Evolutionary conservation across 768 basidiomycete species (phyloP), one percentile per base, ranked within the genome.

Genomic region (Sporobolomyces roseus): DNA sequence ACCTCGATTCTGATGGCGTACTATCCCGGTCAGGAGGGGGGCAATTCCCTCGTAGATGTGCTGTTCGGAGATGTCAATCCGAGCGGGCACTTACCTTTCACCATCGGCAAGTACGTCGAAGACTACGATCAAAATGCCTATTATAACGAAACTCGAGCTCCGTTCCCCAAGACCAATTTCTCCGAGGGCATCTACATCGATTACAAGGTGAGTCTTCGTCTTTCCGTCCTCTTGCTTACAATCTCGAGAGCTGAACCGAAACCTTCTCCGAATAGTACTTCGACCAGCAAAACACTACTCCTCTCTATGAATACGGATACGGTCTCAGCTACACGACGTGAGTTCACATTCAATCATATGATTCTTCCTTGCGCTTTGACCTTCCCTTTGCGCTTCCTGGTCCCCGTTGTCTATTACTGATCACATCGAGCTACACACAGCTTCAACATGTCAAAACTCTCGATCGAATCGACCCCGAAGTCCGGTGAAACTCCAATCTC

Each of bases 31-130:
- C 84, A 85, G 69, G 84, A 84, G 72, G 78, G 82, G 25, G 85
- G 85, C 17, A 83, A 83, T 65, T 84, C 83, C 21, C 76, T 87
- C 12, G 84, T 84, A 0, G 85, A 86, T 74, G 81, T 86, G 2
- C 71, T 86, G 5, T 86, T 84, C 74, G 86, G 86, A 12, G 83
- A 83, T 73, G 81, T 84, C 9, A 85, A 85, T 71, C 86, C 86
- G 0, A 82, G 81, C 13, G 85, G 82, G 16, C 85, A 85, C 75
- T 79, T 86, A 14, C 80, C 85, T 9, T 63, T 74, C 63, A 74
- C 74, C 14, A 62, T 75, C 55, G 65, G 66, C 10, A 38, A 63
- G 17, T 38, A 55, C 45, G 45, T 38, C 23, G 13, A 33, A 4
- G 75, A 76, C 53, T 29, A 77, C 85, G 50, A 84, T 83, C 32